phyloP scores from a whole-genome alignment of 306 rosid genomes.

The Trifolium dubium region DNA sequence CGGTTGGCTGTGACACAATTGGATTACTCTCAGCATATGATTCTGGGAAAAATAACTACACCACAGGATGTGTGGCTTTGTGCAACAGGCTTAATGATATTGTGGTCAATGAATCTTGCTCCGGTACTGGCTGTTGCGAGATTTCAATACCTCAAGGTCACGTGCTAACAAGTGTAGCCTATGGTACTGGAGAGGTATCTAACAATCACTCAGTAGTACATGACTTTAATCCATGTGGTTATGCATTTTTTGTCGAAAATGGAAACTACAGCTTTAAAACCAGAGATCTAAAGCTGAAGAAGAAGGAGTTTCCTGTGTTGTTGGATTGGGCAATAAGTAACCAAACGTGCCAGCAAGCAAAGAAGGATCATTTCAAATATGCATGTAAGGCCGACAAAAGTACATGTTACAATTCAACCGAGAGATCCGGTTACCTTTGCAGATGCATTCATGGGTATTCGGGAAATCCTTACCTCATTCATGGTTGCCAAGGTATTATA shows the following conservation, averaged over 20 bases:
- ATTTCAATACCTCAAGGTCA: constrained; percentile 28
- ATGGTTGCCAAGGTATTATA: constrained; percentile 46
- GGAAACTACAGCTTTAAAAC: background rate
- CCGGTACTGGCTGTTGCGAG: constrained; percentile 54
- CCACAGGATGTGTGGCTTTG: constrained; percentile 43
- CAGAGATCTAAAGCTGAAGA: background rate
- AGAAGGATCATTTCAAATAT: background rate
- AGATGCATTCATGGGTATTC: no score
- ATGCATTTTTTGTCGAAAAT: constrained; percentile 25
- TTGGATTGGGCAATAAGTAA: constrained; percentile 55
- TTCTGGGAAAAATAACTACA: background rate
- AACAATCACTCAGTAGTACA: background rate
- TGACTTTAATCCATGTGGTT: constrained; percentile 46
- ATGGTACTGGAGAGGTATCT: rapidly evolving
- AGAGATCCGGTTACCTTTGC: constrained; percentile 47
- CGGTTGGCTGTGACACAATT: background rate
- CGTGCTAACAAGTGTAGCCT: background rate
- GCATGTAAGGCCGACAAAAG: constrained; percentile 17
- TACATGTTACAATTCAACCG: background rate
- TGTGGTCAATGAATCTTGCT: constrained; percentile 31
- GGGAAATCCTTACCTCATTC: constrained; percentile 54
- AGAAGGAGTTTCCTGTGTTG: constrained; percentile 7
- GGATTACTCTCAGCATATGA: background rate
- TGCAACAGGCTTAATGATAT: background rate
- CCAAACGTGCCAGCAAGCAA: constrained; percentile 29